Percentiles rank a stretch among this genome's conserved stretches.
Evolutionary conservation across 2,329 filamentous ascomycete genomes (phyloP).

Genomic region (Penicillium sp.): DNA sequence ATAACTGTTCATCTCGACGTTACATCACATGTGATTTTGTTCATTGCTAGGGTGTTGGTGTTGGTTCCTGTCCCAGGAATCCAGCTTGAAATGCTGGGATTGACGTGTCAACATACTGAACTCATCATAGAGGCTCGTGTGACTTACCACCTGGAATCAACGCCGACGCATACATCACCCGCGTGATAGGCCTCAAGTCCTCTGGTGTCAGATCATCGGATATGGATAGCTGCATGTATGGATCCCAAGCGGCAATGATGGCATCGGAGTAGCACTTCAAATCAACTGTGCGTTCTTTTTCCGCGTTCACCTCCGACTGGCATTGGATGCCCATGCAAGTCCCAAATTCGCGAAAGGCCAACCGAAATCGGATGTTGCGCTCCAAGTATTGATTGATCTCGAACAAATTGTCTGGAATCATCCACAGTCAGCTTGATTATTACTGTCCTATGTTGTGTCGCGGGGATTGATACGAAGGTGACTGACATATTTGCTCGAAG

Average conservation of each 20-base stretch:
- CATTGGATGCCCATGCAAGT: constrained; percentile 52
- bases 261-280: constrained; percentile 35
- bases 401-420: constrained; percentile 36
- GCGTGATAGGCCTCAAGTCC: constrained; percentile 55
- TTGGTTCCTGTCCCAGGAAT: constrained; percentile 39
- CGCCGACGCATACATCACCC: constrained; percentile 59
- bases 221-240: constrained; percentile 40
- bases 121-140: not conserved
- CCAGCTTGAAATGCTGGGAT: constrained; percentile 37
- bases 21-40: not conserved
- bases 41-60: not conserved
- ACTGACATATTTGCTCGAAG: constrained; percentile 40
- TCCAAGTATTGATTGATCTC: constrained; percentile 38
- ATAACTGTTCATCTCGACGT: too few relatives aligned
- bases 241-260: constrained; percentile 42
- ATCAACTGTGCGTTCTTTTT: constrained; percentile 36
- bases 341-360: constrained; percentile 59
- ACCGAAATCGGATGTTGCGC: constrained; percentile 36
- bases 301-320: constrained; percentile 34
- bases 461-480: not conserved
- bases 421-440: constrained; percentile 1
- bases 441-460: not conserved
- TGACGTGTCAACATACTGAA: not conserved
- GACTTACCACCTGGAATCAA: constrained; percentile 56
- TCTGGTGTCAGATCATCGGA: constrained; percentile 35